Evolutionary conservation across 345 rosid species (phyloP), one percentile per base, ranked within the genome.

Genomic region (Heritiera fomes): DNA sequence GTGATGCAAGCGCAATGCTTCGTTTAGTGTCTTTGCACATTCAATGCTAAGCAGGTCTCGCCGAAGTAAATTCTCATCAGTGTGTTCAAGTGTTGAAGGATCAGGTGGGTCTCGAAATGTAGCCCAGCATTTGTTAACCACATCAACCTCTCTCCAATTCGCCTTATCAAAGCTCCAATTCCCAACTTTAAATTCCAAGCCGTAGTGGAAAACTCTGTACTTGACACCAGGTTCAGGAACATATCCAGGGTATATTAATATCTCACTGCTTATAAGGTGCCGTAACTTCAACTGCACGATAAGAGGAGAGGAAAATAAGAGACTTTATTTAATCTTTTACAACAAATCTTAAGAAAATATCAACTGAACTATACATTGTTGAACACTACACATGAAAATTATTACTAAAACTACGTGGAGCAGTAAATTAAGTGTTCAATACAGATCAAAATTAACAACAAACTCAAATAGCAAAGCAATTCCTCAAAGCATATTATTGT

Each of bases 111-210:
- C 94, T 1, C 98, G 99, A 85, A 96, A 96, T 82, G 84, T 91
- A 75, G 90, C 90, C 98, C 98, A 90, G 82, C 99, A 96, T 75
- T 81, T 84, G 82, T 91, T 94, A 77, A 90, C 91, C 82, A 94
- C 38, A 65, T 92, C 98, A 1, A 76, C 80, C 70, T 90, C 90
- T 85, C 99, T 91, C 97, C 95, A 94, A 0, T 91, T 90, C 15
- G 99, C 99, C 87, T 94, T 96, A 75, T 96, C 98, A 69, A 96
- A 96, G 86, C 98, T 96, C 98, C 98, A 96, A 32, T 90, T 90
- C 72, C 98, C 98, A 17, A 94, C 98, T 80, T 81, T 83, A 80
- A 89, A 94, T 83, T 91, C 98, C 77, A 96, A 86, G 8, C 99
- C 99, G 75, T 96, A 96, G 85, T 96, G 99, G 82, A 96, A 96